Conservation (phyloP, 768 basidiomycete genomes). For the Amanita pallidorosea region DNA sequence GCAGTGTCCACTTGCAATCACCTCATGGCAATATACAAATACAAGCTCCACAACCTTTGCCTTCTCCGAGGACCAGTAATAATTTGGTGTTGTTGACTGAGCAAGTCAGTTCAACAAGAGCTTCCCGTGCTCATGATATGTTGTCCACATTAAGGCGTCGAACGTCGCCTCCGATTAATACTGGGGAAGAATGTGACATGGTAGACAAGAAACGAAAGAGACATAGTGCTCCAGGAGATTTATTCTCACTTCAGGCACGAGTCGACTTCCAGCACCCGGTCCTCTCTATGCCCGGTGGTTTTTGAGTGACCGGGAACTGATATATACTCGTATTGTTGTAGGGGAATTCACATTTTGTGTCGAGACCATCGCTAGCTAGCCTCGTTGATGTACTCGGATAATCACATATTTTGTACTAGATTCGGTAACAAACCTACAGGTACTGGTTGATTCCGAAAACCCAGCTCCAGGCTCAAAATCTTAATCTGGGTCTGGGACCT, state of each 20-base stretch:
- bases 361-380: neutral
- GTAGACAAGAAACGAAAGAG: conserved; percentile 34
- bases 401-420: neutral
- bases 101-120: neutral
- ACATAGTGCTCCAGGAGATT: conserved; percentile 54
- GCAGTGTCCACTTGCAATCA: neutral
- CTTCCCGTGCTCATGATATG: conserved; percentile 42
- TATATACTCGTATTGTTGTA: neutral
- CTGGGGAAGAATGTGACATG: conserved; percentile 10
- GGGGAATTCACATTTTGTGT: neutral
- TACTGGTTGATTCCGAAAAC: neutral
- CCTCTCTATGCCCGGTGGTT: conserved; percentile 47
- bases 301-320: conserved; percentile 23
- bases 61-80: neutral
- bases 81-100: neutral
- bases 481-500: conserved; percentile 1
- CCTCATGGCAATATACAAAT: neutral
- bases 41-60: neutral
- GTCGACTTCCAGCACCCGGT: conserved; percentile 49
- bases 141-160: conserved; percentile 51
- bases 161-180: conserved; percentile 28
- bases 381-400: neutral
- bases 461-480: neutral
- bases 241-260: conserved; percentile 35
- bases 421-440: neutral